Evolutionary conservation across 192 early-diverging fungal species (phyloP).

Genomic region (Coemansia biformis): DNA sequence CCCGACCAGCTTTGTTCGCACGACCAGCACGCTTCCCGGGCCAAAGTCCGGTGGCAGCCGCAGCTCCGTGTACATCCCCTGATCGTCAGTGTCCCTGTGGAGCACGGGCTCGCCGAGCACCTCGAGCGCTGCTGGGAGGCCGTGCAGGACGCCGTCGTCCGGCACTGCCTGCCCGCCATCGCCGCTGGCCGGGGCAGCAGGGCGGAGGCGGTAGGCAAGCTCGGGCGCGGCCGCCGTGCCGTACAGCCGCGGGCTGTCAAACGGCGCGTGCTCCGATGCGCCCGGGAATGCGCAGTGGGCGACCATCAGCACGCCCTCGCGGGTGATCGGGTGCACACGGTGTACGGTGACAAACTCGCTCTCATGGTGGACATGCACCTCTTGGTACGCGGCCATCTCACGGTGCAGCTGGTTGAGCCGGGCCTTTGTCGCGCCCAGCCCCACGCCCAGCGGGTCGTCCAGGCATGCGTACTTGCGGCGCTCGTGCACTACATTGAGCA

Average conservation of each 20-base stretch:
- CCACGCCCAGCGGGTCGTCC: constrained; percentile 51
- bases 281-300: constrained; percentile 80
- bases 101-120: constrained; percentile 52
- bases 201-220: constrained; percentile 55
- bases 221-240: constrained; percentile 54
- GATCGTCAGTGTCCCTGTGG: constrained; percentile 38
- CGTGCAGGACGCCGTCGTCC: constrained; percentile 52
- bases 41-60: constrained; percentile 63
- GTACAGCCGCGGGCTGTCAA: constrained; percentile 59
- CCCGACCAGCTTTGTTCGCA: constrained; percentile 57
- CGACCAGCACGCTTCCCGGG: constrained; percentile 76
- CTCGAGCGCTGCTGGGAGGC: constrained; percentile 56
- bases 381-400: constrained; percentile 78
- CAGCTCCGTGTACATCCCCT: constrained; percentile 58
- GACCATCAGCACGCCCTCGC: constrained; percentile 89
- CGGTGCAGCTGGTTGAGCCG: constrained; percentile 71
- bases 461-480: constrained; percentile 68
- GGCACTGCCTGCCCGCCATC: background rate
- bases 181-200: constrained; percentile 30
- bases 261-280: constrained; percentile 16
- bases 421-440: constrained; percentile 63
- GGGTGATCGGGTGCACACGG: constrained; percentile 81
- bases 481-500: constrained; percentile 87
- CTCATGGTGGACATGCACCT: constrained; percentile 96
- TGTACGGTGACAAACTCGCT: constrained; percentile 92